A percentile compares a stretch with the other conserved stretches of the same genome.
Conservation (phyloP, 208 protist species). For the Endotrypanum monterogeii region DNA sequence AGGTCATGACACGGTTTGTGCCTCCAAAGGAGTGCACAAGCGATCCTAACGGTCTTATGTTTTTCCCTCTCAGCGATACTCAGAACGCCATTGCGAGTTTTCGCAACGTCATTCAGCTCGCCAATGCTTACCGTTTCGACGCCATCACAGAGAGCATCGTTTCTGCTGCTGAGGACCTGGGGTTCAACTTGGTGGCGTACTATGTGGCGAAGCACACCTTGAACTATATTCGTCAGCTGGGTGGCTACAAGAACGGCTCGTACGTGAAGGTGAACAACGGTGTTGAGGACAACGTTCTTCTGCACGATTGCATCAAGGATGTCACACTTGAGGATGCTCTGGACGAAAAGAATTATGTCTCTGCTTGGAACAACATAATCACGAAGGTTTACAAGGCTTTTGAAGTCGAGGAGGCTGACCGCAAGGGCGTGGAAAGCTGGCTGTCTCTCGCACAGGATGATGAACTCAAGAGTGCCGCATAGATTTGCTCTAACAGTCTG, state of each 20-base stretch:
- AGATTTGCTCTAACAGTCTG: not conserved
- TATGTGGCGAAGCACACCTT: conserved; percentile 94
- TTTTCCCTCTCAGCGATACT: conserved; percentile 69
- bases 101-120: conserved; percentile 87
- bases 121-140: conserved; percentile 79
- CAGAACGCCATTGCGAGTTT: conserved; percentile 82
- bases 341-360: conserved; percentile 44
- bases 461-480: not conserved
- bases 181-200: conserved; percentile 89
- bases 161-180: conserved; percentile 74
- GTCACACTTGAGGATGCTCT: conserved; percentile 66
- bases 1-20: conserved; percentile 34
- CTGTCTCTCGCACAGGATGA: conserved; percentile 34
- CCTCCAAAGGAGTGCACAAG: conserved; percentile 16
- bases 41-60: conserved; percentile 53
- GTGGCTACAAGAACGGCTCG: conserved; percentile 86
- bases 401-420: conserved; percentile 52
- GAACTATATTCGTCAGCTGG: conserved; percentile 88
- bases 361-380: conserved; percentile 77
- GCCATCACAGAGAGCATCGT: conserved; percentile 80
- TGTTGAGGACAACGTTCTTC: conserved; percentile 89
- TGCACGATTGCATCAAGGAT: conserved; percentile 84
- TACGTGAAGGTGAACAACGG: conserved; percentile 92
- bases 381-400: conserved; percentile 84
- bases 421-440: conserved; percentile 59